Evolutionary conservation across 495 filamentous ascomycete genomes (phyloP), one percentile per base, ranked within the genome.

Genomic region (Hypoxylon intermedium): DNA sequence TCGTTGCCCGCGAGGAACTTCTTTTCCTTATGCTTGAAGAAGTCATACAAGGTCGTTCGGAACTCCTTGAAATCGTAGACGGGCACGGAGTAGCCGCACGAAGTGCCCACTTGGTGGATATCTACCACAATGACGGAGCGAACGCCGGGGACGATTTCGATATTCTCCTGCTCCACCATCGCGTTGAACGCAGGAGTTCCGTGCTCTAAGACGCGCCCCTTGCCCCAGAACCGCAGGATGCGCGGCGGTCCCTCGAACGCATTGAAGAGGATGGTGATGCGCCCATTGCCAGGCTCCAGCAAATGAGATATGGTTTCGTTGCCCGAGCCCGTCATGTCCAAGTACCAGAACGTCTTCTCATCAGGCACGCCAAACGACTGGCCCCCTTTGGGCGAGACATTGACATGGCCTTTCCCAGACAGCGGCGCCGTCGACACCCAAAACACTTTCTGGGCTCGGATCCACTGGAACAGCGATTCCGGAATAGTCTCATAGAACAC

Each of bases 151-250:
- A 83, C 42, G 0, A 68, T 55, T 24, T 76, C 50, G 20, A 79
- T 71, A 2, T 73, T 69, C 53, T 82, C 77, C 49, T 70, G 73
- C 53, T 72, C 65, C n/a, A 85, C 62, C 49, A 82, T 73, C 6
- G 68, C 65, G 13, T 73, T 53, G 56, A 85, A 89, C 26, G 70
- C 74, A 0, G 68, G 44, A 0, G 78, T 70, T 15, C 79, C 80
- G 46, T 73, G 72, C 70, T 92, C 89, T 7, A 91, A 73, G 6
- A 91, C 85, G 2, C 72, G 74, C 0, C 88, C 89, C 40, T 69
- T 79, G 40, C 89, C 89, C 67, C 87, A 92, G n/a, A 91, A 72
- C 1, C 89, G 71, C 53, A 91, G 56, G 60, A 93, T 92, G 53
- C 83, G 79, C 2, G 89, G 89, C 1, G 76, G 69, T 0, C 74